phyloP scores from a whole-genome alignment of 1,284 basidiomycete genomes.

The Cystobasidium sp. region DNA sequence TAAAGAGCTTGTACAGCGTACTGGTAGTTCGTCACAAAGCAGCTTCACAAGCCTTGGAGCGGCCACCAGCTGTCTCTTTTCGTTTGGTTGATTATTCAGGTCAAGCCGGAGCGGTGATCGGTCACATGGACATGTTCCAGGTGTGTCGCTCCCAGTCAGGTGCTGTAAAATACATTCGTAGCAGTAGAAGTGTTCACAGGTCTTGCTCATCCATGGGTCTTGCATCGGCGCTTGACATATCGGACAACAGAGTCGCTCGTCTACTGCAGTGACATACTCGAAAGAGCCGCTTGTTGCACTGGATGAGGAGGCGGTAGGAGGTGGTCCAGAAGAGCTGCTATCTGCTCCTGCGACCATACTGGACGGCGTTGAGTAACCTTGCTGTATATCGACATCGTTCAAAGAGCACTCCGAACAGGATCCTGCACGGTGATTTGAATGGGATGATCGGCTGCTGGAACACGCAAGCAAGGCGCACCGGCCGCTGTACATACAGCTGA shows the following conservation, averaged over 20 bases:
- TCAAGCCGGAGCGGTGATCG: slow-evolving; percentile 25
- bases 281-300: slow-evolving; percentile 1
- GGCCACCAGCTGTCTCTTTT: slow-evolving; percentile 20
- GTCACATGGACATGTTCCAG: slow-evolving; percentile 25
- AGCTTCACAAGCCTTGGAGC: slow-evolving; percentile 41
- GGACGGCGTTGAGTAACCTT: background rate
- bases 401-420: too few relatives aligned
- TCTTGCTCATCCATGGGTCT: slow-evolving; percentile 39
- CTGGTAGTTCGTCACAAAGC: slow-evolving; percentile 36
- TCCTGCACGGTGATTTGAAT: too few relatives aligned
- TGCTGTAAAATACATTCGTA: slow-evolving; percentile 36
- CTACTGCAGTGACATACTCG: slow-evolving; percentile 25
- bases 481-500: too few relatives aligned
- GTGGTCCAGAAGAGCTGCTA: background rate
- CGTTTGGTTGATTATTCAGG: slow-evolving; percentile 5
- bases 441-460: too few relatives aligned
- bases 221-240: slow-evolving; percentile 36
- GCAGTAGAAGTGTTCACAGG: slow-evolving; percentile 42
- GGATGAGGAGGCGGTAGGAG: background rate
- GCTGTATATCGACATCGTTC: background rate
- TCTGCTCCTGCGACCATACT: background rate
- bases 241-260: slow-evolving; percentile 35
- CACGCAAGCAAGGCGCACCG: too few relatives aligned
- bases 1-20: background rate
- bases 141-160: slow-evolving; percentile 3